phyloP scores from a whole-genome alignment of 2,329 filamentous ascomycete genomes.

The Volutella citrinella region DNA sequence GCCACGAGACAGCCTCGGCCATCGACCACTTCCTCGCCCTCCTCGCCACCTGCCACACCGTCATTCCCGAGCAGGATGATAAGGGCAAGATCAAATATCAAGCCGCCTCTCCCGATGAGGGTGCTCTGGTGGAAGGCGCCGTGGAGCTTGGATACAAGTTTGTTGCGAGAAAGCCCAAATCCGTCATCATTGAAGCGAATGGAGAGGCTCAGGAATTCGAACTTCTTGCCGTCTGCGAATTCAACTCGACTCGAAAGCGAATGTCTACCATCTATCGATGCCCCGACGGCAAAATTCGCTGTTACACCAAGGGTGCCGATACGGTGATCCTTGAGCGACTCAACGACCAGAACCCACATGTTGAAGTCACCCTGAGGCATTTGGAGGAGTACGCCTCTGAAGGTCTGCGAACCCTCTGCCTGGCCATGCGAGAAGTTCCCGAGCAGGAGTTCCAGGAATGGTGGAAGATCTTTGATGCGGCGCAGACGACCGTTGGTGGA shows the following conservation, averaged over 20 bases:
- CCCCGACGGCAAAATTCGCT: slow-evolving; percentile 89
- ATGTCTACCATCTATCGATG: slow-evolving; percentile 98
- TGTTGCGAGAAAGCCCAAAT: slow-evolving; percentile 80
- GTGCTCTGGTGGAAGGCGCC: slow-evolving; percentile 92
- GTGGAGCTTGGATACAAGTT: slow-evolving; percentile 85
- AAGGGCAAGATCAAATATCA: slow-evolving; percentile 93
- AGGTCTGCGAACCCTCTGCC: slow-evolving; percentile 87
- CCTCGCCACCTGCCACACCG: slow-evolving; percentile 89
- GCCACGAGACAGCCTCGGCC: slow-evolving; percentile 46
- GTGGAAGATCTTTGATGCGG: slow-evolving; percentile 81
- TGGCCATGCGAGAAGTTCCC: slow-evolving; percentile 89
- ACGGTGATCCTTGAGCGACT: slow-evolving; percentile 95
- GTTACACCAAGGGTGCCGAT: slow-evolving; percentile 95
- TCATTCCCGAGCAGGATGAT: slow-evolving; percentile 86
- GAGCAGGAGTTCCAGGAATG: slow-evolving; percentile 88
- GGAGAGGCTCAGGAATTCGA: slow-evolving; percentile 80
- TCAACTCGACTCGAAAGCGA: slow-evolving; percentile 89
- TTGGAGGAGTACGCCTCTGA: slow-evolving; percentile 99
- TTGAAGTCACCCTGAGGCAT: slow-evolving; percentile 87
- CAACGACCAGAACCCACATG: slow-evolving; percentile 76
- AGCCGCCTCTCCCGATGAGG: slow-evolving; percentile 94
- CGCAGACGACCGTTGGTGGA: slow-evolving; percentile 84
- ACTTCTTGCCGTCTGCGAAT: slow-evolving; percentile 94
- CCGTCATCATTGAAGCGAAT: slow-evolving; percentile 77
- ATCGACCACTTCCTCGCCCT: slow-evolving; percentile 83